Base-by-base conservation (phyloP, 2,329 filamentous ascomycete species). In the Teratosphaeria viscida region DNA sequence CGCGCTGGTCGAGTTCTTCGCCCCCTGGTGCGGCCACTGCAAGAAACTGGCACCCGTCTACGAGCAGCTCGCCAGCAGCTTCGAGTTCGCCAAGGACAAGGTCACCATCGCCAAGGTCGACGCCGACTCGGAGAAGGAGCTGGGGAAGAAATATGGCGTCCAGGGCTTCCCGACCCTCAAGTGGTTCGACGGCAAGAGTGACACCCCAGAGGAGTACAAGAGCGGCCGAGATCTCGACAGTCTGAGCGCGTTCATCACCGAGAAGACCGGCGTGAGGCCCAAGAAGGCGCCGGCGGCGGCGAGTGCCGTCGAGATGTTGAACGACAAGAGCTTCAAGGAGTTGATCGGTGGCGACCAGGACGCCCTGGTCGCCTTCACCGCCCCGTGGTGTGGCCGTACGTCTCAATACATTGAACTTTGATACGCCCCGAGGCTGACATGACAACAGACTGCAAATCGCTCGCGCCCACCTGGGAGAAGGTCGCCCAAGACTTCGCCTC, bases 1-100 rank as follows among this genome's bases (percentile, higher is more conserved):
- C 52, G 92, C 94, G 0, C 86, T 99, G 37, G 91, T 97, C 69
- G 92, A 97, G 76, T 99, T 99, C 83, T 97, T 95, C 73, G 94
- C 94, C 32, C 92, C 92, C 23, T 99, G 94, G 94, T 99, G 94
- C 72, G 95, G 94, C 35, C 94, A 99, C 82, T 99, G 94, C 90
- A 97, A 97, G 84, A 95, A 80, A 71, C 88, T 99, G 37, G 94
- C 94, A 16, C 95, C 94, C 56, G 80, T 95, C 61, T 99, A 95
- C 76, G 94, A 99, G 75, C 89, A 99, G 73, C 85, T 99, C 52
- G 94, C 85, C 54, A 75, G 80, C 56, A 78, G 81, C 52, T 95
- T 92, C 75, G 85, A 88, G 65, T 85, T 83, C 70, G 85, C 85
- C 65, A 78, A 90, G 78, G 80, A 86, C 73, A 86, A 87, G 71